Conservation (phyloP, 2,329 filamentous ascomycete species). For the Fusarium nanum region DNA sequence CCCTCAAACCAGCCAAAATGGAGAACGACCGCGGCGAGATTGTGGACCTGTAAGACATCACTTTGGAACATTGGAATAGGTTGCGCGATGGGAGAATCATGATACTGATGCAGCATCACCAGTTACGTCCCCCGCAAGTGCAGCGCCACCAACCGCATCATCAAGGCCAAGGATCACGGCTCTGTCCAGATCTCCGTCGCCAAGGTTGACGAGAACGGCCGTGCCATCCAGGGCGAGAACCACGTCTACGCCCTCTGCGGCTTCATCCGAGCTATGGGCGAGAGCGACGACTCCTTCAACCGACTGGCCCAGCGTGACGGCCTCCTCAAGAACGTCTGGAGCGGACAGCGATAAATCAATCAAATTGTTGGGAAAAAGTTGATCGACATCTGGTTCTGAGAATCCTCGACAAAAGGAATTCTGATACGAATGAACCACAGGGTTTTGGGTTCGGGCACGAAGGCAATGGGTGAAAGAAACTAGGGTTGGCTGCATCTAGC, state of each 20-base stretch:
- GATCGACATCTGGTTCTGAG: constrained; percentile 43
- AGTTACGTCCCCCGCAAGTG: constrained; percentile 99
- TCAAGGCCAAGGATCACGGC: constrained; percentile 99
- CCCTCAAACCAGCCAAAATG: constrained; percentile 74
- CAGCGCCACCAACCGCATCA: constrained; percentile 99
- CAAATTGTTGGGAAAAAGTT: constrained; percentile 40
- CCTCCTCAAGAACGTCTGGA: constrained; percentile 97
- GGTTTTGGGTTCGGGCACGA: constrained; percentile 53
- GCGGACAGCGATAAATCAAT: constrained; percentile 70
- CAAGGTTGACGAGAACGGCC: constrained; percentile 99
- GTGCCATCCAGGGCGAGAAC: constrained; percentile 93
- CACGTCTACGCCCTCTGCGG: constrained; percentile 97
- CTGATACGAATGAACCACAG: constrained; percentile 44
- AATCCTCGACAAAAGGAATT: constrained; percentile 42
- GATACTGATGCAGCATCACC: constrained; percentile 48
- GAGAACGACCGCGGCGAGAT: constrained; percentile 99
- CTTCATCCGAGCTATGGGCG: constrained; percentile 97
- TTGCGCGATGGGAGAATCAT: constrained; percentile 33
- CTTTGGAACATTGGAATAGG: constrained; percentile 25
- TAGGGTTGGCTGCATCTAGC: constrained; percentile 59
- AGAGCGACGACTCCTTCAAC: constrained; percentile 97
- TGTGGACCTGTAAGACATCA: constrained; percentile 88
- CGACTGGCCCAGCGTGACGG: constrained; percentile 95
- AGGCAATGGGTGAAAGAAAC: constrained; percentile 54
- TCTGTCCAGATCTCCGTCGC: constrained; percentile 96